Evolutionary conservation across 805 yeast genomes (phyloP).

Genomic region (Nakazawaea anatomiae): DNA sequence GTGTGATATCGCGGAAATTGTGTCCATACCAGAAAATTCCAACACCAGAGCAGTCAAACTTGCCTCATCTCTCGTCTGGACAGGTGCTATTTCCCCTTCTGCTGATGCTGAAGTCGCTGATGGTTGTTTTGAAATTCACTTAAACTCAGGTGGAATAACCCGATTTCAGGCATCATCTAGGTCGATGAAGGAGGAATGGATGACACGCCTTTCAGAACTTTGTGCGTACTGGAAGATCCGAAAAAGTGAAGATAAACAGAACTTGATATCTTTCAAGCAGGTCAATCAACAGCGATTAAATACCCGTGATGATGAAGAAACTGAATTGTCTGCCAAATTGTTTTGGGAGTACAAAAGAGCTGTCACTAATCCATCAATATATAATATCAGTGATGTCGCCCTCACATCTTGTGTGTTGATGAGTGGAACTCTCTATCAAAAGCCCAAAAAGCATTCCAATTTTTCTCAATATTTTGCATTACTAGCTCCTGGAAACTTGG

Average conservation of each 20-base stretch:
- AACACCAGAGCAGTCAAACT: slow-evolving; percentile 20
- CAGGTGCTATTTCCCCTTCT: slow-evolving; percentile 15
- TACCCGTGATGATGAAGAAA: slow-evolving; percentile 48
- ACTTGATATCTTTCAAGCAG: slow-evolving; percentile 30
- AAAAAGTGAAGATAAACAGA: slow-evolving; percentile 31
- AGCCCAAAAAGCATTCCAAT: slow-evolving; percentile 60
- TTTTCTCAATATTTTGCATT: slow-evolving; percentile 59
- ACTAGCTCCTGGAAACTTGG: slow-evolving; percentile 63
- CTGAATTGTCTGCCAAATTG: slow-evolving; percentile 36
- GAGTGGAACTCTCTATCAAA: slow-evolving; percentile 66
- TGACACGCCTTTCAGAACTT: slow-evolving; percentile 38
- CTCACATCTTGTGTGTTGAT: slow-evolving; percentile 53
- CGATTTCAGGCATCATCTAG: slow-evolving; percentile 52
- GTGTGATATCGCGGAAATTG: slow-evolving; percentile 36
- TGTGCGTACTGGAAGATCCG: slow-evolving; percentile 55
- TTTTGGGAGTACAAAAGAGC: slow-evolving; percentile 55
- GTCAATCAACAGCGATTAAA: slow-evolving; percentile 41
- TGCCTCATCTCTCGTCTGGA: slow-evolving; percentile 27
- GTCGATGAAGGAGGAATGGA: slow-evolving; percentile 59
- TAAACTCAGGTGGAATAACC: slow-evolving; percentile 39
- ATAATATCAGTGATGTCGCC: slow-evolving; percentile 52
- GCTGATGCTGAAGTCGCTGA: slow-evolving; percentile 27
- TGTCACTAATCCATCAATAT: slow-evolving; percentile 43
- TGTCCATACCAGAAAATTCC: slow-evolving; percentile 22
- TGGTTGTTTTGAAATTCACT: slow-evolving; percentile 46